Percentiles rank a stretch among this genome's conserved stretches.
Conservation (phyloP, 805 yeast genomes). For the Kazachstania taianensis region DNA sequence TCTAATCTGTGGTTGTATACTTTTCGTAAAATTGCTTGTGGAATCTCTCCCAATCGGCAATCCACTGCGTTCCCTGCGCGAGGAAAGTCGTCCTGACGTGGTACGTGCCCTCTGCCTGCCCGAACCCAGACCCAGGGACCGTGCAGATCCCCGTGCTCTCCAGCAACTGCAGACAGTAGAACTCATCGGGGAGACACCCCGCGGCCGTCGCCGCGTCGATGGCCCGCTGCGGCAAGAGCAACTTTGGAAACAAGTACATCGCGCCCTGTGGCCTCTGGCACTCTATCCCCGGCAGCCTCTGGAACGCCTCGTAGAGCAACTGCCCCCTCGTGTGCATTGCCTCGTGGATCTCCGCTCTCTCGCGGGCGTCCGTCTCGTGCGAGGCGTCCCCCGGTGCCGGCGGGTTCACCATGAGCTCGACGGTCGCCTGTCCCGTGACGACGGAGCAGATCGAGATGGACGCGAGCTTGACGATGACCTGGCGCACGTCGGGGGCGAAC, state of each 20-base stretch:
- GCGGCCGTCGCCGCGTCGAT: constrained; percentile 45
- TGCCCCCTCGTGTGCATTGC: constrained; percentile 58
- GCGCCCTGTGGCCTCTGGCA: constrained; percentile 94
- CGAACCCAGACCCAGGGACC: constrained; percentile 95
- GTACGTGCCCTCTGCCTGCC: constrained; percentile 79
- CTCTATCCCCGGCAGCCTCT: constrained; percentile 63
- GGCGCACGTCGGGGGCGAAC: constrained; percentile 55
- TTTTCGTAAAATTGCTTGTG: constrained; percentile 60
- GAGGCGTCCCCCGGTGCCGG: constrained; percentile 71
- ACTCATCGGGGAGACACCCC: constrained; percentile 64
- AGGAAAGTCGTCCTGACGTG: constrained; percentile 94
- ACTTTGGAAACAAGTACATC: constrained; percentile 86
- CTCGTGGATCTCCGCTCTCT: constrained; percentile 49
- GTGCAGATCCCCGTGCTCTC: constrained; percentile 91
- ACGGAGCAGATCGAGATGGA: constrained; percentile 88
- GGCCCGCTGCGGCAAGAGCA: constrained; percentile 58
- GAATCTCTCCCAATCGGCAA: constrained; percentile 67
- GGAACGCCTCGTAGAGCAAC: constrained; percentile 57
- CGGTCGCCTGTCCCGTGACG: constrained; percentile 85
- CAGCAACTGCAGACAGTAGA: constrained; percentile 74
- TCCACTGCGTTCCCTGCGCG: constrained; percentile 92
- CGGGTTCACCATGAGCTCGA: constrained; percentile 91
- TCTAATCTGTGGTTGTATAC: too few species aligned
- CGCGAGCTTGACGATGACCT: constrained; percentile 73
- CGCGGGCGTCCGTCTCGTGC: constrained; percentile 54